Base-by-base conservation (phyloP, 345 rosid genomes). In the Arabidopsis arenosa region DNA sequence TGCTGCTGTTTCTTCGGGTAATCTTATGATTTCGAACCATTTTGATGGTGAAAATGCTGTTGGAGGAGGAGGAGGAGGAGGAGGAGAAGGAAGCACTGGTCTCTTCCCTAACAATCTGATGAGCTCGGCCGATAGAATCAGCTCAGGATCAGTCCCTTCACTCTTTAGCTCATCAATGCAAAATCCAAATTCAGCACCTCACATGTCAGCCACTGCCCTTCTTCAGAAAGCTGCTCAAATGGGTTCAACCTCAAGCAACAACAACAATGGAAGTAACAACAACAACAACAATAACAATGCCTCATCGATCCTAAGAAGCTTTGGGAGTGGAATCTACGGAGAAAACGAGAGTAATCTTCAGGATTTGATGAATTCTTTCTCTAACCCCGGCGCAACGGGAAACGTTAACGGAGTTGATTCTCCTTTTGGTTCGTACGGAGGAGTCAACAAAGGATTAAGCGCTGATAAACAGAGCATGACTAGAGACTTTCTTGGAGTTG, bases 171-270 rank as follows among this genome's bases (percentile, higher is more conserved):
- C 88, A 23, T 78, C 90, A 2, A 64, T 84, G 66, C 89, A 83
- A 75, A 84, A 77, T 23, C 82, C 82, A 0, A 86, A 79, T 68
- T 70, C 67, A 65, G 48, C 75, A 40, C 72, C 87, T 14, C 96
- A 85, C 57, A 86, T 86, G 88, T 90, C 96, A 15, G 93, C 96
- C 3, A 90, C 96, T 3, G 96, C 96, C 28, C 84, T 90, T 55
- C 93, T 90, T 69, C 96, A 88, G 43, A 90, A 88, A 68, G 96
- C 96, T 21, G 90, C 93, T 58, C 96, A 86, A 68, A 88, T 90
- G 85, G 93, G 96, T 9, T 86, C 96, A 43, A 77, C 82, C 18
- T 80, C 91, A 57, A 83, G 82, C 82, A 81, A 32, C 63, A 82
- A 79, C 66, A 76, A 75, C 55, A 48, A 48, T 23, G 9, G 75